A percentile compares a stretch with the other conserved stretches of the same genome.
phyloP scores from a whole-genome alignment of 768 basidiomycete genomes.

The Chlorophyllum brunneum region DNA sequence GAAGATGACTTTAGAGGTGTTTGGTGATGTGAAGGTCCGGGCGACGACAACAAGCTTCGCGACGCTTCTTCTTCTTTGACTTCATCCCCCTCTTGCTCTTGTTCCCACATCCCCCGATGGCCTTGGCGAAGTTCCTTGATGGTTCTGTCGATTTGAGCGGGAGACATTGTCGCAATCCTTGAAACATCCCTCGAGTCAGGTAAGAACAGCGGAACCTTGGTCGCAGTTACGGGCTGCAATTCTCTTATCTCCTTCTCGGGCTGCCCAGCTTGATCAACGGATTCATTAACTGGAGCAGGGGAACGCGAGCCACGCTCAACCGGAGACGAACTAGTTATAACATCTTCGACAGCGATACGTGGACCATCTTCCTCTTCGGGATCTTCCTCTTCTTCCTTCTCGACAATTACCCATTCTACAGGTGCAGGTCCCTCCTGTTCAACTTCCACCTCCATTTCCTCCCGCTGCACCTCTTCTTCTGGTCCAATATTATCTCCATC shows the following conservation, averaged over 20 bases:
- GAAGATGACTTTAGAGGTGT: background rate
- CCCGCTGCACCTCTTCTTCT: background rate
- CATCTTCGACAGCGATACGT: background rate
- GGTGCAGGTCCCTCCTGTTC: background rate
- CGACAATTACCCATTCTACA: background rate
- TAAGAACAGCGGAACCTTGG: background rate
- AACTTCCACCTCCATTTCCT: background rate
- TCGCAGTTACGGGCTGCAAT: background rate
- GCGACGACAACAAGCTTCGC: background rate
- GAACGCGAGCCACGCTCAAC: background rate
- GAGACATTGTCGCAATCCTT: background rate
- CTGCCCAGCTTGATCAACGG: background rate
- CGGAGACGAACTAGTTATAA: too few relatives aligned
- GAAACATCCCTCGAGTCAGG: background rate
- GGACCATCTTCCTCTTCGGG: background rate
- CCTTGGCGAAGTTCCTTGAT: background rate
- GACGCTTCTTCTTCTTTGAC: background rate
- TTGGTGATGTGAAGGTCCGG: background rate
- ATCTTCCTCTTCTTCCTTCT: background rate
- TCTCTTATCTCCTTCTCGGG: background rate
- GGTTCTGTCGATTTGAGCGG: background rate
- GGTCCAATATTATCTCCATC: background rate
- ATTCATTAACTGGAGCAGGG: background rate
- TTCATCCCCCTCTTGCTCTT: background rate
- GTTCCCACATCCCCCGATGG: too few relatives aligned